phyloP scores from a whole-genome alignment of 208 protist genomes.

The Leishmania tropica region DNA sequence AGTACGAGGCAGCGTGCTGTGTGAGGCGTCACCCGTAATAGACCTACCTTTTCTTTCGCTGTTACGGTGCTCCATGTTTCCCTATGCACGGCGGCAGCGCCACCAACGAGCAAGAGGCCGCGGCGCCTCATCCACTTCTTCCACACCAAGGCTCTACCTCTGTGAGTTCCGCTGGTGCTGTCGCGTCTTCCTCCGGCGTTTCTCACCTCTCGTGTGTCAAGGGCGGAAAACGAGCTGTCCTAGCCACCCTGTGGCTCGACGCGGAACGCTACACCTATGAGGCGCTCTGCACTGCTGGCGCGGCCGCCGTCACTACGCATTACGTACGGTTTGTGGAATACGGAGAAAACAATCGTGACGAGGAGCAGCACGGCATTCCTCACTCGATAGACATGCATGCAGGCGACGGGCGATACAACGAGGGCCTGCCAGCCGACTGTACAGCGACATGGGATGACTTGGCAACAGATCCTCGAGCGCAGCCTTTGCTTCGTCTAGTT shows the following conservation, averaged over 20 bases:
- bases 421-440: neutral
- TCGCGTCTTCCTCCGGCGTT: neutral
- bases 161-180: neutral
- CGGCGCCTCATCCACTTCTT: neutral
- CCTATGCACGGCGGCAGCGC: neutral
- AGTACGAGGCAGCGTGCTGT: neutral
- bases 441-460: neutral
- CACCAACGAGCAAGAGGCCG: neutral
- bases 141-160: neutral
- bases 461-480: neutral
- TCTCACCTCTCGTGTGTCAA: neutral
- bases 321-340: neutral
- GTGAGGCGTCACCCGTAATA: neutral
- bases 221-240: neutral
- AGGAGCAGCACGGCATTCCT: neutral
- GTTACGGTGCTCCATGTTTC: neutral
- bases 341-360: neutral
- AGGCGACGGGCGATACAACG: too few species aligned
- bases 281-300: constrained; percentile 46
- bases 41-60: neutral
- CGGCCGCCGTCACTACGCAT: constrained; percentile 9
- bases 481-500: neutral
- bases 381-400: neutral
- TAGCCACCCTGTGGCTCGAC: constrained; percentile 35
- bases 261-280: constrained; percentile 50